Evolutionary conservation across 2,329 filamentous ascomycete species (phyloP), one percentile per base, ranked within the genome.

Genomic region (Dactylellina leptospora): DNA sequence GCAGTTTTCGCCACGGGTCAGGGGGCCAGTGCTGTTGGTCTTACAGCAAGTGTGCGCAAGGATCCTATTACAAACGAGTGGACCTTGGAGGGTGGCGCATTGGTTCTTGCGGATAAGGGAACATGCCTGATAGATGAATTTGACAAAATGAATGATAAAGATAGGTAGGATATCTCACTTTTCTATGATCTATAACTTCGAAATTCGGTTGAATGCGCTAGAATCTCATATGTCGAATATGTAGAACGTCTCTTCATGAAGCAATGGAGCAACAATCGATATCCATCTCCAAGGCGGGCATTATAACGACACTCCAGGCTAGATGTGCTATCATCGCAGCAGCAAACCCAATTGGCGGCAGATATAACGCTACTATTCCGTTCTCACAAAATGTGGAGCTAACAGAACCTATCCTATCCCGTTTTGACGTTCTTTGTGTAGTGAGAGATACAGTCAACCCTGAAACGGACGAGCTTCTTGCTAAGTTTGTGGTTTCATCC

Each of bases 231-330:
- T n/a, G n/a, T 9, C 25, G 54, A 13, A 56, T 27, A 25, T 3
- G 44, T 27, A 69, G 95, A 75, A 97, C 95, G 0, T 96, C 92
- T 5, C 99, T 99, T 76, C 95, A 99, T 85, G 95, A 99, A 84
- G 95, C 95, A 71, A 99, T 99, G 95, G 95, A 99, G 81, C 95
- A 99, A 81, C 95, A 99, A 82, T 99, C 95, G 1, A 99, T 99
- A 76, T 97, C 93, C 73, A 99, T 99, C 78, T 96, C 92, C 75
- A 99, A 99, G 80, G 95, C 95, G 0, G 95, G 95, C 81, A 99
- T 99, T 73, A 95, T 99, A 44, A 99, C 95, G 0, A 97, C 95
- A 0, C 84, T 99, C 0, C 93, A 99, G 80, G 95, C 95, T 44
- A 90, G 95, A 38, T 99, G 95, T 80, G 92, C 93, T 59, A 96